Evolutionary conservation across 1,284 basidiomycete genomes (phyloP), one percentile per base, ranked within the genome.

Genomic region (Ustilago trichophora): DNA sequence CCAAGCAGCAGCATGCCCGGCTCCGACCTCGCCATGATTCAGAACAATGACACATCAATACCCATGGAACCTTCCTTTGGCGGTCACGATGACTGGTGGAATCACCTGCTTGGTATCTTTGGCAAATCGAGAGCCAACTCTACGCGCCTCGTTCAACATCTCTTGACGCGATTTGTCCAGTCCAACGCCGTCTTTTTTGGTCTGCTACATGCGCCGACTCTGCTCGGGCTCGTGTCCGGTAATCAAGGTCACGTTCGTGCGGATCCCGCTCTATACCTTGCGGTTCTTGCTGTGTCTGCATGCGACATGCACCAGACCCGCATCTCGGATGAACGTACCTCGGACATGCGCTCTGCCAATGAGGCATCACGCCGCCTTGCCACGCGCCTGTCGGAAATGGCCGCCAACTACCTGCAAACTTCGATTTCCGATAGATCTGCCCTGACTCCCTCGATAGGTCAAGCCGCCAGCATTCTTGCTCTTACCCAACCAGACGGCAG

Each of bases 181-280:
- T 68, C 69, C 22, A 72, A 72, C 21, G 69, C 69, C n/a, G 62
- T 72, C 19, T 72, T 72, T 29, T 72, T 72, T 18, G 64, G 69
- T 9, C 45, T 72, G 25, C 36, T 72, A 10, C 65, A 72, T 21
- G 65, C 65, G 5, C 70, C 65, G 1, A 69, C 70, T 9, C 48
- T 72, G 27, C 33, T 72, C n/a, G 24, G 32, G 22, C 49, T 52
- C 37, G 43, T 72, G 1, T 50, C 60, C 22, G 49, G 56, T 31
- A 45, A 32, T 7, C 45, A 51, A 13, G 51, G 62, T 6, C 54
- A 38, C 13, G 25, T 33, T 5, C 49, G 44, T 10, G 62, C 62
- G 7, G 62, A 71, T 29, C 65, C 70, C 15, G 53, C 65, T 3
- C 52, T 72, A 12, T 72, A 72, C 29, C 48, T 68, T 12, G 48